These are phyloP conservation scores for Boletales sp. DNA, from an alignment of 768 basidiomycete genomes.

Conservation along the genomic window DNA sequence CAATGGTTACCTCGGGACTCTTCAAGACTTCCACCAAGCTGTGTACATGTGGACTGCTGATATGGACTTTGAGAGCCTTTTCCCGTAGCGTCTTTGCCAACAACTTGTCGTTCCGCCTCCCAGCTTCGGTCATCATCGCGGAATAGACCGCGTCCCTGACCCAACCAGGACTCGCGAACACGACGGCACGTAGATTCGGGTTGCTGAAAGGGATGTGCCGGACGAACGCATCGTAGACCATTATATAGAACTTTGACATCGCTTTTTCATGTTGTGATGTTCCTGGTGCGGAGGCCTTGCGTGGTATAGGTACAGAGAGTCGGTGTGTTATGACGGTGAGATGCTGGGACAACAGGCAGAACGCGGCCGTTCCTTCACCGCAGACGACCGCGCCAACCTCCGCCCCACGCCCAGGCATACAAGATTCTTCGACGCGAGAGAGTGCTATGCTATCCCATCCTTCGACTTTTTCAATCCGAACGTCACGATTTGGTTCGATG, in stretches of 20 bases:
- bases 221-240: constrained; percentile 80
- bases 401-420: constrained; percentile 90
- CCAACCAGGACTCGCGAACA: constrained; percentile 97
- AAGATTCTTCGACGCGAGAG: constrained; percentile 80
- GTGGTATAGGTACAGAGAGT: constrained; percentile 83
- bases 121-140: constrained; percentile 79
- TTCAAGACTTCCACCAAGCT: constrained; percentile 91
- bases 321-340: constrained; percentile 94
- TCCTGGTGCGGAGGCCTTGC: constrained; percentile 82
- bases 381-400: constrained; percentile 96
- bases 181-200: constrained; percentile 76
- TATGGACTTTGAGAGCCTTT: constrained; percentile 88
- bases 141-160: constrained; percentile 85
- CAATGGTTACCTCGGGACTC: constrained; percentile 76
- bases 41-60: constrained; percentile 93
- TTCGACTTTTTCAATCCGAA: constrained; percentile 80
- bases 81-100: constrained; percentile 72
- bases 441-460: constrained; percentile 93
- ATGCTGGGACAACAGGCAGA: constrained; percentile 94
- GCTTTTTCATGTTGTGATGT: constrained; percentile 92
- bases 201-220: constrained; percentile 86
- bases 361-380: constrained; percentile 92
- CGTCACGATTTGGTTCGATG: constrained; percentile 85
- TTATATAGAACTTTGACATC: constrained; percentile 75
- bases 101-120: constrained; percentile 74